Conservation (phyloP, 306 rosid species). For the Pyrus communis region DNA sequence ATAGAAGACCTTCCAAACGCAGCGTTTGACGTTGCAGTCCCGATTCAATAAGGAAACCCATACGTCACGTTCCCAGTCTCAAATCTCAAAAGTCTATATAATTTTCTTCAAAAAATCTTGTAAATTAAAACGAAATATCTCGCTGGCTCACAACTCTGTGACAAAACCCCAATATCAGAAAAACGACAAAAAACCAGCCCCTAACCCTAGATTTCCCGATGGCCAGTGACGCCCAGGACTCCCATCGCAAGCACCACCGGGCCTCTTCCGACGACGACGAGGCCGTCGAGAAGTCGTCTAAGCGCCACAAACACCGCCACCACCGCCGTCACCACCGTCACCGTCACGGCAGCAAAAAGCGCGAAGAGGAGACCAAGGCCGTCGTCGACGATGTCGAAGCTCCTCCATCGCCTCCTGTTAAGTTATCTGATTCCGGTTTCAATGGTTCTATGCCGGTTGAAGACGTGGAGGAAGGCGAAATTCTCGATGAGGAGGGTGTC, state of each 20-base stretch:
- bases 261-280: conserved; percentile 45
- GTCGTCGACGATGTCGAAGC: conserved; percentile 25
- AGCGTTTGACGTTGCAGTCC: not conserved
- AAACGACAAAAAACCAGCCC: conserved; percentile 7
- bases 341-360: conserved; percentile 49
- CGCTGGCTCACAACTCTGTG: not conserved
- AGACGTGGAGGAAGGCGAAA: conserved; percentile 94
- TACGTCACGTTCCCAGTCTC: not conserved
- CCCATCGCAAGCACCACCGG: conserved; percentile 67
- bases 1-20: too few relatives aligned
- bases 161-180: not conserved
- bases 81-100: not conserved
- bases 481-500: conserved; percentile 69
- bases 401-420: conserved; percentile 16
- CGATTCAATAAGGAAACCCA: not conserved
- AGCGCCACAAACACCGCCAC: conserved; percentile 85
- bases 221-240: conserved; percentile 53
- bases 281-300: conserved; percentile 45
- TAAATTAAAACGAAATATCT: not conserved
- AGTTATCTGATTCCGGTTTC: not conserved
- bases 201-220: conserved; percentile 54
- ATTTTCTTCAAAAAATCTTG: not conserved
- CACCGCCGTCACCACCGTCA: conserved; percentile 50
- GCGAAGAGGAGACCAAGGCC: conserved; percentile 33
- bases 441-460: conserved; percentile 28